Base-by-base conservation (phyloP, 352 stramenopile species). In the Pythium rhizo-oryzae region DNA sequence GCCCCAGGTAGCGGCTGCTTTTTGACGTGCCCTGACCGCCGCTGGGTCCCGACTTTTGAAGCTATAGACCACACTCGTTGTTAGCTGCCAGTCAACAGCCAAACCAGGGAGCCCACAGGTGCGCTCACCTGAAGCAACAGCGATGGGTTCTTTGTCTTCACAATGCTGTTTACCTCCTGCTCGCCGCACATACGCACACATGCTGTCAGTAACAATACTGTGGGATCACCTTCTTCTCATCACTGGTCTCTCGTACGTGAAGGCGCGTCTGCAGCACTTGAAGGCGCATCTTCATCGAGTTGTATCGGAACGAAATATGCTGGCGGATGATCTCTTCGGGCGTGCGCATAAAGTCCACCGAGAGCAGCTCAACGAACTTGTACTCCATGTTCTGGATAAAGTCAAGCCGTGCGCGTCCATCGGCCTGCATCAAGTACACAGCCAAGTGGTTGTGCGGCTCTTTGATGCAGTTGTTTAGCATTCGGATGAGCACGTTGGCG, bases 351-450 rank as follows among this genome's bases (percentile, higher is more conserved):
- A 98, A 98, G 52, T 97, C 85, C 19, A 97, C 86, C 0, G 87
- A 97, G 16, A 98, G 83, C 12, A 98, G 75, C 78, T 98, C 94
- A 35, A 98, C 91, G 71, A 98, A 98, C 62, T 98, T 98, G 87
- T 98, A 98, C 79, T 98, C 91, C 94, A 98, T 98, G 69, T 98
- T 98, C 77, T 97, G 91, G 65, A 98, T 98, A 65, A 98, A 97
- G 62, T 98, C 94, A 12, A 98, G 78, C 2, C 93, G 84, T 19
- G 91, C 91, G 53, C 90, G 88, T n/a, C 89, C 87, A 55, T 98
- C 93, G 1, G 85, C 84, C 58, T 97, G 85, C 89, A 98, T 97
- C 28, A 98, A 76, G 64, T 98, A 98, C 19, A 98, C 91, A 25
- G 93, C 92, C 49, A 98, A 72, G 68, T 98, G 91, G 70, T 92